Conservation (phyloP, 2,329 filamentous ascomycete genomes). For the Venturia oleaginea region DNA sequence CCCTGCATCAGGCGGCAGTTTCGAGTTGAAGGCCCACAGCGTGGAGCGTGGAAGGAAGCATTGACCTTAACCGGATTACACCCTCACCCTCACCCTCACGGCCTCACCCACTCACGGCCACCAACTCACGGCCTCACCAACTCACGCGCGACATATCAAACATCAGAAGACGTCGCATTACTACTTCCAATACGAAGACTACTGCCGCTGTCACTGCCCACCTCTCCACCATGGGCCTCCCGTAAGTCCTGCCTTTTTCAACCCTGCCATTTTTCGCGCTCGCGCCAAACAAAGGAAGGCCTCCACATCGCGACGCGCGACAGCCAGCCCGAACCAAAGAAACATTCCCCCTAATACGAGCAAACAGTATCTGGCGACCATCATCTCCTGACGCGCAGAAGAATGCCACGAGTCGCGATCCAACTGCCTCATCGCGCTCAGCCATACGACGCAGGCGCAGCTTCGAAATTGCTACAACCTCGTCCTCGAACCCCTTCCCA, state of each 20-base stretch:
- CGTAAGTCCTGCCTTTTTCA: slow-evolving; percentile 28
- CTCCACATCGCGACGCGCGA: slow-evolving; percentile 11
- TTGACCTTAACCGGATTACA: too few relatives aligned
- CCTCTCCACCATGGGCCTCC: slow-evolving; percentile 37
- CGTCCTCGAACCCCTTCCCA: slow-evolving; percentile 23
- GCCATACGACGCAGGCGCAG: slow-evolving; percentile 44
- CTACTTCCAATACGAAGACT: background rate
- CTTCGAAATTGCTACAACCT: slow-evolving; percentile 15
- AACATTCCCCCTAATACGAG: slow-evolving; percentile 1
- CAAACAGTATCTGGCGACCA: slow-evolving; percentile 44
- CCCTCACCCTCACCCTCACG: too few relatives aligned
- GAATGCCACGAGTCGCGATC: slow-evolving; percentile 41
- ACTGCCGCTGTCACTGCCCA: background rate
- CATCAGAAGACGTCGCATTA: background rate
- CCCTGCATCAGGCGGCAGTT: background rate
- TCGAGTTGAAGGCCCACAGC: background rate
- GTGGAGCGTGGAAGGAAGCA: background rate
- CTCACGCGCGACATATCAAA: background rate
- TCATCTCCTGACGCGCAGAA: slow-evolving; percentile 39
- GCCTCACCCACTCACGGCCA: too few relatives aligned
- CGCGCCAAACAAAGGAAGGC: slow-evolving; percentile 13
- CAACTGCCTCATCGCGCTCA: slow-evolving; percentile 45
- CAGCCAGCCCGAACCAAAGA: slow-evolving; percentile 6
- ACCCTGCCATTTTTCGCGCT: slow-evolving; percentile 15
- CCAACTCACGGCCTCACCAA: too few relatives aligned